Base-by-base conservation (phyloP, 768 basidiomycete species). In the Tricholoma furcatifolium region DNA sequence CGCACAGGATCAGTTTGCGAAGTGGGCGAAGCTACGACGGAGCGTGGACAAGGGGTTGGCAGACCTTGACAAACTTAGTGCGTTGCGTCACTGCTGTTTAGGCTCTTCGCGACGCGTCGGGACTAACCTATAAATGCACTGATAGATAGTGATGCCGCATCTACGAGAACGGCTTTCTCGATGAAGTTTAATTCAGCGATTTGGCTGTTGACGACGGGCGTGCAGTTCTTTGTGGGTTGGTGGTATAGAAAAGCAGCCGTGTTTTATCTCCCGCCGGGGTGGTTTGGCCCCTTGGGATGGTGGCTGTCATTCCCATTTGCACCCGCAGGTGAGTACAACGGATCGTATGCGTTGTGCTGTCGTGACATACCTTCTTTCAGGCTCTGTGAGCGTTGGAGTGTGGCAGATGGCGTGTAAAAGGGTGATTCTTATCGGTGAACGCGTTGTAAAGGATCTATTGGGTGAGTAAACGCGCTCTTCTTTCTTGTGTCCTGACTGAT, bases 1-100 rank as follows among this genome's bases (percentile, higher is more conserved):
- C 62, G 90, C 93, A 15, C 97, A 98, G 66, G 95, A 98, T 65
- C 91, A 98, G 64, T 99, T 99, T 67, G 92, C 94, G 17, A 98
- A 93, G 72, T 98, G 97, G 96, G 96, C 96, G 43, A 94, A 93
- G 73, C 72, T 98, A 65, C 74, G 90, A 61, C 73, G 97, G 59
- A 91, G 81, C 60, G 83, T 98, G 41, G 96, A 98, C 74, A 98
- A 96, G 70, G 91, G 88, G 17, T 69, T 97, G 15, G 81, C 84
- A 36, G 94, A 99, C 50, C 77, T 98, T 3, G 95, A 98, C 74
- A 88, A 87, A 68, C 78, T 93, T 56, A 98, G 95, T 98, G 69
- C 67, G 87, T 78, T 98, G 69, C 67, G 87, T 78, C 23, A 52
- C 40, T 34, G 44, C n/a, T 38, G 20, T 32, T n/a, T 39, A 20